phyloP scores from a whole-genome alignment of 257 asterid genomes.

The Mentha longifolia region DNA sequence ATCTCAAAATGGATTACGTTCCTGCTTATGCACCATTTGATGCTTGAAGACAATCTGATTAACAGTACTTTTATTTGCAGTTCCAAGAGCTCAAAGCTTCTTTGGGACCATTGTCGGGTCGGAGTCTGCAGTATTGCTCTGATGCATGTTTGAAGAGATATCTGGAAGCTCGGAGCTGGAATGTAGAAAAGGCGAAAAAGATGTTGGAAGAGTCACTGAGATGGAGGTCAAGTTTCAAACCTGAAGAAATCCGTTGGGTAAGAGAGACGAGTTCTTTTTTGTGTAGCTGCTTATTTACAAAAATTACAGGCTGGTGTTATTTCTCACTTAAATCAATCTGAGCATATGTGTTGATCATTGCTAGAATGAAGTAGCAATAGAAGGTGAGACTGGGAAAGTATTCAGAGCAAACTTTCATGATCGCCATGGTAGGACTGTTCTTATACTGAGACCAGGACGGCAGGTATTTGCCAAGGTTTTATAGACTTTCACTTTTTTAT shows the following conservation, averaged over 20 bases:
- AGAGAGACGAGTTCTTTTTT: conserved; percentile 15
- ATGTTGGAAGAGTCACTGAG: conserved; percentile 90
- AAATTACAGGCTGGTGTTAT: neutral
- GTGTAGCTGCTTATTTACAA: neutral
- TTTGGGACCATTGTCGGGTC: conserved; percentile 75
- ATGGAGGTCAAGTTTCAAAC: conserved; percentile 86
- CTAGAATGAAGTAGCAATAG: conserved; percentile 79
- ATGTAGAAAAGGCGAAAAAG: conserved; percentile 79
- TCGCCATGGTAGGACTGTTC: conserved; percentile 86
- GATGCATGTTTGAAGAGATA: conserved; percentile 88
- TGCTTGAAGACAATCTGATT: conserved; percentile 20
- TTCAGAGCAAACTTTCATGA: conserved; percentile 83
- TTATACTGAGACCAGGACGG: conserved; percentile 83
- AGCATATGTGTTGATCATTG: conserved; percentile 25
- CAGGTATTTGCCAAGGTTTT: conserved; percentile 55
- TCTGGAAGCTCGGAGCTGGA: conserved; percentile 87
- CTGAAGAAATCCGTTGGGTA: conserved; percentile 99
- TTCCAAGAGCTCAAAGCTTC: conserved; percentile 74
- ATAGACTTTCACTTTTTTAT: neutral
- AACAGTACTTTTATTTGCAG: conserved; percentile 45
- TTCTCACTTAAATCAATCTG: neutral
- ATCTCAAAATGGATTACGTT: neutral
- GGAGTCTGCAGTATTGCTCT: conserved; percentile 62
- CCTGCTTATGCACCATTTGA: neutral
- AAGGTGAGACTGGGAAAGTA: conserved; percentile 92